phyloP scores from a whole-genome alignment of 257 asterid species.

The Gentiana straminea region DNA sequence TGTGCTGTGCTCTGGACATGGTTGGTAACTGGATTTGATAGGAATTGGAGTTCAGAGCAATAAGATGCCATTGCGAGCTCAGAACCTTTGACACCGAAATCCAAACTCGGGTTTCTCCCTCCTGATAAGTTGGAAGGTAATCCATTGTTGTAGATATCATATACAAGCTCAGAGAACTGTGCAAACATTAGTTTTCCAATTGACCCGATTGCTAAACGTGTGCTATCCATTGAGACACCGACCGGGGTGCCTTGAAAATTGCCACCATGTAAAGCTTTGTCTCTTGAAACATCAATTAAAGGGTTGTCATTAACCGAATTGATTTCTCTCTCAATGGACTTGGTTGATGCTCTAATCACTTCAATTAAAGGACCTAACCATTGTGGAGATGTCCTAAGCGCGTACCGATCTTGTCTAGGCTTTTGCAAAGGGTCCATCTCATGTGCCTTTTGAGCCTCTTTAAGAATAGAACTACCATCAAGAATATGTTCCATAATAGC shows the following conservation, averaged over 20 bases:
- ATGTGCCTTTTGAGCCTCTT: constrained; percentile 20
- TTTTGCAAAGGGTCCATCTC: constrained; percentile 23
- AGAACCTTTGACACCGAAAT: constrained; percentile 24
- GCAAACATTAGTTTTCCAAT: constrained; percentile 30
- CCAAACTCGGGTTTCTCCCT: constrained; percentile 22
- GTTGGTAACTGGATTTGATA: constrained; percentile 24
- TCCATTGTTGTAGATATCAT: constrained; percentile 25
- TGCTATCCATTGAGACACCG: constrained; percentile 25
- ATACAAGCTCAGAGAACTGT: constrained; percentile 23
- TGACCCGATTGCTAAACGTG: constrained; percentile 22
- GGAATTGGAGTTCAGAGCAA: constrained; percentile 26
- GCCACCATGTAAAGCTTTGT: constrained; percentile 23
- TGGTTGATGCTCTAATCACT: constrained; percentile 21
- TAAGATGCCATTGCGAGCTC: constrained; percentile 26
- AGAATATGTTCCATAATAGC: constrained; percentile 24
- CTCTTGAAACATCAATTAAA: constrained; percentile 20
- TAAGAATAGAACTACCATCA: constrained; percentile 18
- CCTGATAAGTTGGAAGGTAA: constrained; percentile 23
- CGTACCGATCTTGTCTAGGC: constrained; percentile 24
- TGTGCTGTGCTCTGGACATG: constrained; percentile 28
- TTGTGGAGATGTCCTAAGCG: constrained; percentile 23
- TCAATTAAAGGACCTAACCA: constrained; percentile 25
- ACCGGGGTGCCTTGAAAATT: constrained; percentile 26
- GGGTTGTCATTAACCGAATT: constrained; percentile 28
- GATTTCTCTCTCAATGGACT: constrained; percentile 26